A percentile compares a stretch with the other conserved stretches of the same genome.
Conservation (phyloP, 2,329 filamentous ascomycete species). For the Monilinia polystroma region DNA sequence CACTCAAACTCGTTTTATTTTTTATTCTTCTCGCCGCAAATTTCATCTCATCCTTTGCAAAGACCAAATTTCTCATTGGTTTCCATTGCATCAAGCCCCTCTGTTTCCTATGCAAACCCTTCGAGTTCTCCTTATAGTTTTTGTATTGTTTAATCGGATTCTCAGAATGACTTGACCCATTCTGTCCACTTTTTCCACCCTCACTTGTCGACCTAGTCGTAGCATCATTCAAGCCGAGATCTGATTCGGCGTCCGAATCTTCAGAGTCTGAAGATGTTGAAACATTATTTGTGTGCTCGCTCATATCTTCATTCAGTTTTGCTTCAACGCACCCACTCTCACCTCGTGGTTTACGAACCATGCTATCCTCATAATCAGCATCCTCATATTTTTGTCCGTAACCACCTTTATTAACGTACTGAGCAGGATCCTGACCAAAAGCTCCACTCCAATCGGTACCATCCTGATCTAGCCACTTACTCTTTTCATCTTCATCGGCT, state of each 20-base stretch:
- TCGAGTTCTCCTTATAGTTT: constrained; percentile 65
- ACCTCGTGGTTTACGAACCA: constrained; percentile 19
- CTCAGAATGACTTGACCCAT: constrained; percentile 38
- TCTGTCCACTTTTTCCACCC: constrained; percentile 13
- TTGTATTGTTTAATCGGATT: constrained; percentile 59
- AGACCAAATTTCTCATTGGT: constrained; percentile 79
- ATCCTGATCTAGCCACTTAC: constrained; percentile 74
- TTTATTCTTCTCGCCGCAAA: constrained; percentile 74
- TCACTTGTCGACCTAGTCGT: constrained; percentile 19
- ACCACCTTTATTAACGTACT: constrained; percentile 32
- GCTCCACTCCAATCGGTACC: constrained; percentile 86
- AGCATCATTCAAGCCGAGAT: constrained; percentile 61
- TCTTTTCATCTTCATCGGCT: constrained; percentile 68
- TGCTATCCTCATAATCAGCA: constrained; percentile 26
- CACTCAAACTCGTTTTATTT: constrained; percentile 73
- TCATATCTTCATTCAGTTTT: constrained; percentile 39
- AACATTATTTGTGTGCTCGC: constrained; percentile 24
- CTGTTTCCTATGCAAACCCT: constrained; percentile 80
- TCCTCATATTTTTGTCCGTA: constrained; percentile 14
- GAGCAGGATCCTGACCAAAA: constrained; percentile 72
- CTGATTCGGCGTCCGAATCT: constrained; percentile 40
- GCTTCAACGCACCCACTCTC: constrained; percentile 16
- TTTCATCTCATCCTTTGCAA: constrained; percentile 83
- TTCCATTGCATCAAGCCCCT: constrained; percentile 94
- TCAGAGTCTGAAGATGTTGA: constrained; percentile 30